These are phyloP conservation scores for Aphanomyces invadans DNA, from an alignment of 352 stramenopile genomes.

Conservation along the genomic window DNA sequence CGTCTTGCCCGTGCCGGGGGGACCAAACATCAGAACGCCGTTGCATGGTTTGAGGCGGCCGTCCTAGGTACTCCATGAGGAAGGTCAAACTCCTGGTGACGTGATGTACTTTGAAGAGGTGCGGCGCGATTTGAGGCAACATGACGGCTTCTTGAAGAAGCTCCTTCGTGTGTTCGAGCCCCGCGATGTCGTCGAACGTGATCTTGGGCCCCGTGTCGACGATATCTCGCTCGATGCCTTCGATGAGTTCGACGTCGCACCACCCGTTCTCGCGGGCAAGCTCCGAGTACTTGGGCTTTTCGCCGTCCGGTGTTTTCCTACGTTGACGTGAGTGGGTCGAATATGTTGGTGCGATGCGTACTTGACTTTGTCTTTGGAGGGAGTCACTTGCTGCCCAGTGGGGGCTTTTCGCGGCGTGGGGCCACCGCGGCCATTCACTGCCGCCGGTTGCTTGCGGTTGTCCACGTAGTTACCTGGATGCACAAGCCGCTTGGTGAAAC, in stretches of 20 bases:
- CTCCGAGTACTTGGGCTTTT: constrained; percentile 70
- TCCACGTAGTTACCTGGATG: neutral
- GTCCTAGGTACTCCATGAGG: constrained; percentile 32
- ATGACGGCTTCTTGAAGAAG: constrained; percentile 78
- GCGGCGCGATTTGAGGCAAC: constrained; percentile 73
- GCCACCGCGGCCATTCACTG: neutral
- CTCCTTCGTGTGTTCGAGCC: constrained; percentile 74
- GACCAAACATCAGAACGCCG: constrained; percentile 79
- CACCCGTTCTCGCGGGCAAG: constrained; percentile 60
- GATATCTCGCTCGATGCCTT: constrained; percentile 82
- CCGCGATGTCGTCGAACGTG: constrained; percentile 70
- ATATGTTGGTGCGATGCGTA: neutral
- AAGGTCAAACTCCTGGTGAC: neutral
- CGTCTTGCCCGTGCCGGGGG: constrained; percentile 86
- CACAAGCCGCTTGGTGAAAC: no score
- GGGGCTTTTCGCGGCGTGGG: neutral
- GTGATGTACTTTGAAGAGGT: constrained; percentile 61
- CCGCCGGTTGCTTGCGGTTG: constrained; percentile 3
- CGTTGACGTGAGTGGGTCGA: neutral
- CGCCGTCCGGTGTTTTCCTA: neutral
- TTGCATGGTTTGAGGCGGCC: constrained; percentile 73
- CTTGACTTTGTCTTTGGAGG: constrained; percentile 11
- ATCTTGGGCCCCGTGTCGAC: constrained; percentile 62
- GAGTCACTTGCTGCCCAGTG: neutral
- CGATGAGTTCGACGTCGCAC: constrained; percentile 75